phyloP scores from a whole-genome alignment of 768 basidiomycete genomes.

The Mycena pura region DNA sequence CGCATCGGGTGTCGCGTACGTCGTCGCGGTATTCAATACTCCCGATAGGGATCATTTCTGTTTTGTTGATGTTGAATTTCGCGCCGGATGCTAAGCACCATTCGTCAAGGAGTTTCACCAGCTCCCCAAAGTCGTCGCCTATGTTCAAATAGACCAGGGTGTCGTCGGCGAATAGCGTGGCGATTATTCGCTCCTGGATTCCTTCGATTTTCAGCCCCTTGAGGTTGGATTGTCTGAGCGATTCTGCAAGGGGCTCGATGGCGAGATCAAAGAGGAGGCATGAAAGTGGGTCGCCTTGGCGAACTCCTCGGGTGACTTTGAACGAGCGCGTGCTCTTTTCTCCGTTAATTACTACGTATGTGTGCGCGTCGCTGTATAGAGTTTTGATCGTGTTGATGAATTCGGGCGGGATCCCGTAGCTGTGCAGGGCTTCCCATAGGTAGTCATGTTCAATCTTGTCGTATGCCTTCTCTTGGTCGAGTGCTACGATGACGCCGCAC shows the following conservation, averaged over 20 bases:
- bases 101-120: neutral
- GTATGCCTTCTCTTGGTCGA: slow-evolving; percentile 24
- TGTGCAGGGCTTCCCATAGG: neutral
- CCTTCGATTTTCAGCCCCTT: too few relatives aligned
- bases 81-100: slow-evolving; percentile 15
- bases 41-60: slow-evolving; percentile 33
- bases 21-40: neutral
- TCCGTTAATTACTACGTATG: slow-evolving; percentile 34
- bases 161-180: slow-evolving; percentile 34
- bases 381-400: slow-evolving; percentile 27
- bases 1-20: slow-evolving; percentile 1
- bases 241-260: too few relatives aligned
- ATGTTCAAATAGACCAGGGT: slow-evolving; percentile 21
- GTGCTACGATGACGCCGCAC: slow-evolving; percentile 6
- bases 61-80: slow-evolving; percentile 21
- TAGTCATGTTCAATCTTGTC: too few relatives aligned
- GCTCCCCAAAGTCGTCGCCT: slow-evolving; percentile 1
- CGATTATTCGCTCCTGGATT: neutral
- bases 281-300: slow-evolving; percentile 39
- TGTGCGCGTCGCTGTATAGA: slow-evolving; percentile 29
- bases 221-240: too few relatives aligned
- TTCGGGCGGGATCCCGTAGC: neutral
- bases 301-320: slow-evolving; percentile 30
- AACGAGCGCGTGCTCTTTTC: slow-evolving; percentile 13
- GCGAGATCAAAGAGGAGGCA: too few relatives aligned